A percentile compares a stretch with the other conserved stretches of the same genome.
Conservation (phyloP, 2,329 filamentous ascomycete species). For the Fusarium longipes region DNA sequence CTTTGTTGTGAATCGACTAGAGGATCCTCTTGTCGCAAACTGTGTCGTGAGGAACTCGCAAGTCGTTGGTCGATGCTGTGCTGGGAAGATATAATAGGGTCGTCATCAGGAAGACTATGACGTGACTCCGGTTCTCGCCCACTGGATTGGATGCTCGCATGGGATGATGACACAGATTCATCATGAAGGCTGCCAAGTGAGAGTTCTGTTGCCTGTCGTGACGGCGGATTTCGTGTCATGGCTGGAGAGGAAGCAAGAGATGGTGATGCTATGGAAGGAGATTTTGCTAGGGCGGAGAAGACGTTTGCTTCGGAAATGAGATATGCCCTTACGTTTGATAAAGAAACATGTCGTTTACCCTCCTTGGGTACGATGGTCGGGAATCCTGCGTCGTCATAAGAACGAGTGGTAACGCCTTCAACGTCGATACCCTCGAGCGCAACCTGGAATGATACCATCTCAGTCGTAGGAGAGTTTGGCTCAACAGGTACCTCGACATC, state of each 20-base stretch:
- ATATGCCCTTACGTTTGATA: slow-evolving; percentile 72
- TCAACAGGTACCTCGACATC: slow-evolving; percentile 69
- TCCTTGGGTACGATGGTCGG: slow-evolving; percentile 62
- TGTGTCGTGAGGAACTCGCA: slow-evolving; percentile 35
- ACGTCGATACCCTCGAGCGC: slow-evolving; percentile 73
- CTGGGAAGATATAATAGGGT: slow-evolving; percentile 12
- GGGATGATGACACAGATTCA: slow-evolving; percentile 41
- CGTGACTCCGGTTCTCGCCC: slow-evolving; percentile 34
- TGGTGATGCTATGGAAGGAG: slow-evolving; percentile 62
- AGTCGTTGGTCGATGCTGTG: slow-evolving; percentile 29
- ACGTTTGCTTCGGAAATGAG: slow-evolving; percentile 75
- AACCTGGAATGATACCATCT: slow-evolving; percentile 72
- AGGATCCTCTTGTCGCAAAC: slow-evolving; percentile 29
- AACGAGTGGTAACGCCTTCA: slow-evolving; percentile 69
- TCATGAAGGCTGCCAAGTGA: slow-evolving; percentile 47
- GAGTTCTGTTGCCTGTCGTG: slow-evolving; percentile 47
- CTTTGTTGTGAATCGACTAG: slow-evolving; percentile 42
- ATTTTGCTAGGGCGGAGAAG: slow-evolving; percentile 69
- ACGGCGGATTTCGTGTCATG: slow-evolving; percentile 53
- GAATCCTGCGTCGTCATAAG: slow-evolving; percentile 45
- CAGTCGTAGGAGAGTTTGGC: slow-evolving; percentile 57
- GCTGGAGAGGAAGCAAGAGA: slow-evolving; percentile 64
- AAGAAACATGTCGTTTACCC: slow-evolving; percentile 72
- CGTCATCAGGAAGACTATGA: slow-evolving; percentile 33
- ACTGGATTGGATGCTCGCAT: slow-evolving; percentile 44